A percentile compares a stretch with the other conserved stretches of the same genome.
Evolutionary conservation across 2,329 filamentous ascomycete species (phyloP).

Genomic region (Alternaria sp.): DNA sequence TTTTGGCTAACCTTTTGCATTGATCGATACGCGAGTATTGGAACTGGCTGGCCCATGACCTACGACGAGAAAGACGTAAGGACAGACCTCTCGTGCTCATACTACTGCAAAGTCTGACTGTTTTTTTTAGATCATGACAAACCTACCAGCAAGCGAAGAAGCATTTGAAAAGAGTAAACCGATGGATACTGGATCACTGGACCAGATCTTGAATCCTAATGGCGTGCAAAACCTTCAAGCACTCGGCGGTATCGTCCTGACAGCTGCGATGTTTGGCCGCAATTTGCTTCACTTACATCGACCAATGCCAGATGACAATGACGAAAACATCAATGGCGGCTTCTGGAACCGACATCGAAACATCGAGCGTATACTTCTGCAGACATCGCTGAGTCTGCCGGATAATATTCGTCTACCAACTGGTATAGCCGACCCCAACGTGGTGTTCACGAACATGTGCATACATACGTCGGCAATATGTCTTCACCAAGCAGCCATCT

Average conservation of each 20-base stretch:
- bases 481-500: conserved; percentile 97
- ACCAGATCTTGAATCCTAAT: conserved; percentile 71
- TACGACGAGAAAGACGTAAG: conserved; percentile 84
- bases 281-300: conserved; percentile 92
- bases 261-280: conserved; percentile 89
- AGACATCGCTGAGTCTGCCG: conserved; percentile 84
- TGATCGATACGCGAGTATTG: conserved; percentile 92
- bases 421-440: conserved; percentile 78
- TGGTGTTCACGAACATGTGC: conserved; percentile 95
- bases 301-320: conserved; percentile 72
- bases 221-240: conserved; percentile 78
- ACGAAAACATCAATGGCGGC: conserved; percentile 70
- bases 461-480: conserved; percentile 97
- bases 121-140: conserved; percentile 71
- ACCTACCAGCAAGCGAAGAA: conserved; percentile 83
- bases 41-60: conserved; percentile 95
- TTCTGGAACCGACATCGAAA: conserved; percentile 94
- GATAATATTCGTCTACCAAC: conserved; percentile 77
- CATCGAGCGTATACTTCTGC: conserved; percentile 88
- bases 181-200: conserved; percentile 72
- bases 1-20: conserved; percentile 95
- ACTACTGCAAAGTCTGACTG: conserved; percentile 9
- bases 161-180: conserved; percentile 81
- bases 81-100: neutral
- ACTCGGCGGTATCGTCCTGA: conserved; percentile 79